Base-by-base conservation (phyloP, 2,329 filamentous ascomycete species). In the Rosellinia necatrix region DNA sequence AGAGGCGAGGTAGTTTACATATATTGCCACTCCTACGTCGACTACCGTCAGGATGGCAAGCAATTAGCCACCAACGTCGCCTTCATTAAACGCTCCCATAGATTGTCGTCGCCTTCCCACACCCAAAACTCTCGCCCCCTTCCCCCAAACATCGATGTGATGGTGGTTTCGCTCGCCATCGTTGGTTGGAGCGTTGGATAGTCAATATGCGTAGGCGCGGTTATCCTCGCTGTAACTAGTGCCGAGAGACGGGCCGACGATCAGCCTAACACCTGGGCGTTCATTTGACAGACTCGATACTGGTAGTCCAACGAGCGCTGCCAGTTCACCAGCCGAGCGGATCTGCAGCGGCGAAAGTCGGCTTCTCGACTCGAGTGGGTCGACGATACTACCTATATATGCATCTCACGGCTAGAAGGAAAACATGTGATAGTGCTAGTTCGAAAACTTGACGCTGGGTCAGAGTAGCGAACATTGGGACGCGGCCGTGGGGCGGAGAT, bases 241-340 rank as follows among this genome's bases (percentile, higher is more conserved):
- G 42, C 58, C 58, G 58, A 60, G 25, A 57, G 49, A 54, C 58
- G 58, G 58, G 58, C 58, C 58, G 58, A 60, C 50, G 49, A 52
- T 43, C 30, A 52, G 43, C 49, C 53, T 38, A 53, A 53, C 35
- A 25, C 21, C 24, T 55, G 19, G 42, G 24, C 38, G 49, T 32
- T 24, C 22, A 50, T 17, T 40, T n/a, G n/a, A n/a, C n/a, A n/a
- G n/a, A n/a, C n/a, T n/a, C n/a, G n/a, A n/a, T n/a, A n/a, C n/a
- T n/a, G 48, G 35, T 15, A 27, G 40, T 42, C 21, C 17, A 32
- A 27, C 22, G 29, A 40, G 29, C 19, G 37, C 19, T 10, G 52
- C 49, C 32, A 50, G 48, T 30, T 52, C 46, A 37, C 37, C 22
- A 22, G 17, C 27, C 25, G 44, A 55, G 52, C 21, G 44, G 52